Base-by-base conservation (phyloP, 495 filamentous ascomycete species). In the Tuber aestivum region DNA sequence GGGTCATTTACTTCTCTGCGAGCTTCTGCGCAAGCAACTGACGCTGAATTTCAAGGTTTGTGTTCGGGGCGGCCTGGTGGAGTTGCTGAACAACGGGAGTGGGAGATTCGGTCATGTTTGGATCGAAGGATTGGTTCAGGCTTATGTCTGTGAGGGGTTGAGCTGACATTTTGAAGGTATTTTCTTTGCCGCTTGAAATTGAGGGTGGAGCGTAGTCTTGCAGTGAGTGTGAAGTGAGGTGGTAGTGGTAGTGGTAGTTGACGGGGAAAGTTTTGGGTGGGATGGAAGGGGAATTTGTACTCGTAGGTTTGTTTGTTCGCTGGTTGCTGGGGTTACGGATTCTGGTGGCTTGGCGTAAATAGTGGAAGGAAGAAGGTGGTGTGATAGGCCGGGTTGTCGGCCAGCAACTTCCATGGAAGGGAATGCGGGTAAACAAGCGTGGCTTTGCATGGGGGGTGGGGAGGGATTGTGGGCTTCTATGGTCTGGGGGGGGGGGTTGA, bases 11-110 rank as follows among this genome's bases (percentile, higher is more conserved):
- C 81, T 81, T 56, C 56, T 83, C 73, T 3, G 81, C 81, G 32
- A 83, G 79, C 69, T 83, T 83, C 71, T 83, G 81, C 40, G 78
- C 74, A 21, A 83, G 81, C 14, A 83, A 45, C 76, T 81, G 76
- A 32, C 81, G 81, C 45, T 83, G 81, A 61, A 75, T 79, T 68
- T 83, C 81, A n/a, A 83, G 81, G 12, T 32, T 74, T 21, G 77
- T 69, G 41, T 70, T 44, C 27, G 56, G 56, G 27, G 56, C 56
- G 41, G 71, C 73, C 69, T 81, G 78, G 70, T 79, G 78, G 69
- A 80, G 77, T 21, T 80, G 75, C 50, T 80, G 78, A n/a, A 81
- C 70, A 27, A 42, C 72, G 18, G 78, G 79, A 35, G 72, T 75
- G 8, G 72, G 32, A 8, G 74, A 75, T 35, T 76, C 74, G 35